Evolutionary conservation across 2,329 filamentous ascomycete species (phyloP).

Genomic region (Monilinia vaccinii-corymbosi): DNA sequence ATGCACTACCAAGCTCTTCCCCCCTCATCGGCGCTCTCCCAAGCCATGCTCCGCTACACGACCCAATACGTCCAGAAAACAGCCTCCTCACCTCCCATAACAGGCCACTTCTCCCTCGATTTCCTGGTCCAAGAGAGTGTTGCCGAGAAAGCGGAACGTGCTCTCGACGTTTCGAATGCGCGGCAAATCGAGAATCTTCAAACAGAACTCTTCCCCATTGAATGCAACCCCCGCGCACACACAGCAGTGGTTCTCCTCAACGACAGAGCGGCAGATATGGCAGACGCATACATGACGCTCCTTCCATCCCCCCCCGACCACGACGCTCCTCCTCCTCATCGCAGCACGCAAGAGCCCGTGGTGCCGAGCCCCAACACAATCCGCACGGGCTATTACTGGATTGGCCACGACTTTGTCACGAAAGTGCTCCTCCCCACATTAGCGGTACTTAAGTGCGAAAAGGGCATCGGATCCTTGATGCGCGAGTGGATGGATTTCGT

Average conservation of each 20-base stretch:
- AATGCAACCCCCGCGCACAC: conserved; percentile 62
- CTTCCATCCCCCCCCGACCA: conserved; percentile 32
- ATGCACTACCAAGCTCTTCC: conserved; percentile 57
- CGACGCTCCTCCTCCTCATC: conserved; percentile 12
- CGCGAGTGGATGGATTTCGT: conserved; percentile 27
- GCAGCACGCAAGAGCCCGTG: conserved; percentile 13
- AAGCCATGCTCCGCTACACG: conserved; percentile 58
- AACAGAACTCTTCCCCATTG: conserved; percentile 53
- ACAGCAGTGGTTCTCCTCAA: conserved; percentile 57
- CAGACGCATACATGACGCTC: conserved; percentile 42
- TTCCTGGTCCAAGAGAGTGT: neutral
- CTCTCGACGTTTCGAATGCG: neutral
- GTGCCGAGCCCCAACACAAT: conserved; percentile 17
- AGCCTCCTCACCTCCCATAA: conserved; percentile 43
- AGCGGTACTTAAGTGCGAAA: conserved; percentile 21
- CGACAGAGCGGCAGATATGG: conserved; percentile 34
- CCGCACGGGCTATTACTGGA: conserved; percentile 47
- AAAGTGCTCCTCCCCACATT: conserved; percentile 39
- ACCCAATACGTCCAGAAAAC: conserved; percentile 39
- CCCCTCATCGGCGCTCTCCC: conserved; percentile 41
- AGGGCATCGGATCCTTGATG: conserved; percentile 18
- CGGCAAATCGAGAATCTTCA: conserved; percentile 18
- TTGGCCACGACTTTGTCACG: conserved; percentile 53
- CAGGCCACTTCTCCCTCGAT: conserved; percentile 59
- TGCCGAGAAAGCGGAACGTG: neutral